A percentile compares a stretch with the other conserved stretches of the same genome.
These are phyloP conservation scores for Penicillium canescens DNA, from an alignment of 495 filamentous ascomycete species.

Conservation along the genomic window DNA sequence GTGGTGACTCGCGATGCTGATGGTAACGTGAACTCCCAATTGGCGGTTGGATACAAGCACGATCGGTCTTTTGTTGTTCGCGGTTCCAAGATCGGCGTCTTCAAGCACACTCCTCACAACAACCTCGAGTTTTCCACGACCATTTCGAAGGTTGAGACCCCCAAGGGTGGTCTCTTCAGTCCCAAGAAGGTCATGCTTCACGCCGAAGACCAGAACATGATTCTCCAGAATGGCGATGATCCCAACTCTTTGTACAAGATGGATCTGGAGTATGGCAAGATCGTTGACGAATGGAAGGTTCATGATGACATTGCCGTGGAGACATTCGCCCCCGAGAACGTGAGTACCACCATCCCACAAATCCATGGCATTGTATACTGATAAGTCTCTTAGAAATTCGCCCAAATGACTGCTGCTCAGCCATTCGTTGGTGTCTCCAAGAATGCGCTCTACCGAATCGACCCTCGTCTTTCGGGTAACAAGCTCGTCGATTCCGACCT, in stretches of 20 bases:
- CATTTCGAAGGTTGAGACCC: conserved; percentile 92
- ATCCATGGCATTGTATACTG: conserved; percentile 9
- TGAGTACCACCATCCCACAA: conserved; percentile 29
- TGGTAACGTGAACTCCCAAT: conserved; percentile 86
- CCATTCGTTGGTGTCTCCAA: conserved; percentile 89
- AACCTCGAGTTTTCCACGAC: conserved; percentile 95
- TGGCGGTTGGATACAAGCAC: conserved; percentile 98
- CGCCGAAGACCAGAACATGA: conserved; percentile 87
- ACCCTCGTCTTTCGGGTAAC: conserved; percentile 85
- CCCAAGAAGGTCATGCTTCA: conserved; percentile 99
- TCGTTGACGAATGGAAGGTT: conserved; percentile 99
- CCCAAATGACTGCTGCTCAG: conserved; percentile 94
- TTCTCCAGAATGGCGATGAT: conserved; percentile 80
- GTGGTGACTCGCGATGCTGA: conserved; percentile 70
- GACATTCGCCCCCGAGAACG: conserved; percentile 86
- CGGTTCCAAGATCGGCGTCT: conserved; percentile 96
- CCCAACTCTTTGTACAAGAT: conserved; percentile 95
- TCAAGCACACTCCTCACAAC: conserved; percentile 93
- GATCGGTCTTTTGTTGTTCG: conserved; percentile 96
- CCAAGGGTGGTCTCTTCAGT: conserved; percentile 82
- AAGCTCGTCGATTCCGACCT: conserved; percentile 91
- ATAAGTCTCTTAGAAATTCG: conserved; percentile 69
- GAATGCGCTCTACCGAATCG: conserved; percentile 92
- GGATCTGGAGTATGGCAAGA: conserved; percentile 97
- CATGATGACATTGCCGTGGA: conserved; percentile 94